These are phyloP conservation scores for Mycena kentingensis DNA, from an alignment of 768 basidiomycete genomes.

Conservation along the genomic window DNA sequence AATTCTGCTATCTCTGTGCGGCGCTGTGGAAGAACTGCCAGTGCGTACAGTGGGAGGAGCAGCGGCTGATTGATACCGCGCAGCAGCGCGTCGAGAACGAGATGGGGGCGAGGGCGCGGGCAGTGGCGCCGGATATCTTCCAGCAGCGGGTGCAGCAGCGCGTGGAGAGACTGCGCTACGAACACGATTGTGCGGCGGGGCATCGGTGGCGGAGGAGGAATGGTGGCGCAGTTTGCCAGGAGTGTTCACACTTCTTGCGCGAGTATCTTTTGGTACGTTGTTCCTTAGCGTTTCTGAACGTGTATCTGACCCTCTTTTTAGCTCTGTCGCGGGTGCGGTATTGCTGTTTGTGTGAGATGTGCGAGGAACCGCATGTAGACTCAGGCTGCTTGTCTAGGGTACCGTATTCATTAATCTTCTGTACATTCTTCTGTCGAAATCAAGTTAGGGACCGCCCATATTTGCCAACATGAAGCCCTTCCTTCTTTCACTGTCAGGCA, in stretches of 20 bases:
- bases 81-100: conserved; percentile 47
- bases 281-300: neutral
- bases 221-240: conserved; percentile 50
- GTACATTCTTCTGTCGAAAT: too few relatives aligned
- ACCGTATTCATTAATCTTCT: too few relatives aligned
- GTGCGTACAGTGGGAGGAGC: conserved; percentile 69
- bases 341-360: conserved; percentile 43
- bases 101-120: conserved; percentile 30
- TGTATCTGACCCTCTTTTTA: conserved; percentile 13
- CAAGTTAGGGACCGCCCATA: too few relatives aligned
- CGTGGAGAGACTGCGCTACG: conserved; percentile 42
- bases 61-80: conserved; percentile 41
- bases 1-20: conserved; percentile 72
- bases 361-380: conserved; percentile 38
- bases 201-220: conserved; percentile 45
- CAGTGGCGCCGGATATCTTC: conserved; percentile 32
- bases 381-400: too few relatives aligned
- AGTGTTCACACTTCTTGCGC: conserved; percentile 45
- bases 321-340: conserved; percentile 39
- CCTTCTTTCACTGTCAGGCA: too few relatives aligned
- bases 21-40: conserved; percentile 61
- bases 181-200: conserved; percentile 53
- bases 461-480: too few relatives aligned
- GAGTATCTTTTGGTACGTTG: conserved; percentile 49
- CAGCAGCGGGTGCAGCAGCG: conserved; percentile 35